phyloP scores from a whole-genome alignment of 768 basidiomycete genomes.

The Serendipita vermifera region DNA sequence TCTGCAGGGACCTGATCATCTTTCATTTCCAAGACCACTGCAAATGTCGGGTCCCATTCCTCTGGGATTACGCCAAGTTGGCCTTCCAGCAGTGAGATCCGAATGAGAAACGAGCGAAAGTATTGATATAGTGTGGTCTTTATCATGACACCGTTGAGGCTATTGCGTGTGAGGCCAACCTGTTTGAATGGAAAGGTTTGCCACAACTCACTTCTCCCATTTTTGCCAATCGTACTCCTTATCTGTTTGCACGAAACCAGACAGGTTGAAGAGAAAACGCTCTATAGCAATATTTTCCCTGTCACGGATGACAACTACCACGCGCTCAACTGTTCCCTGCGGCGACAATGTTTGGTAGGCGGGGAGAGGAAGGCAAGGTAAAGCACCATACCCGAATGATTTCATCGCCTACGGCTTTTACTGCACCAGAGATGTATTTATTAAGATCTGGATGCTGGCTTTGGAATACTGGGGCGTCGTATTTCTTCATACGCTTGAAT shows the following conservation, averaged over 20 bases:
- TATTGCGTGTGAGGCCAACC: conserved; percentile 19
- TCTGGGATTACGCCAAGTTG: conserved; percentile 48
- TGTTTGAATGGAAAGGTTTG: background rate
- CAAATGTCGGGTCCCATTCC: conserved; percentile 52
- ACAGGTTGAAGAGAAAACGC: conserved; percentile 58
- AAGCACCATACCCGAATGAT: conserved; percentile 39
- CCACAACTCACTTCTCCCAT: background rate
- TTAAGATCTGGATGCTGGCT: conserved; percentile 81
- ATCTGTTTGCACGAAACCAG: conserved; percentile 11
- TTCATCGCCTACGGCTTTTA: conserved; percentile 72
- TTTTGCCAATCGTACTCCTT: conserved; percentile 5
- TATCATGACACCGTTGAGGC: conserved; percentile 61
- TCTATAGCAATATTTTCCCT: conserved; percentile 72
- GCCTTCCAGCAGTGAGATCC: conserved; percentile 63
- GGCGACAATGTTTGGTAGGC: background rate
- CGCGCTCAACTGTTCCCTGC: conserved; percentile 67
- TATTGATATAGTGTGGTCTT: conserved; percentile 51
- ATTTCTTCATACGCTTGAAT: conserved; percentile 79
- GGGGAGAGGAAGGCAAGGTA: background rate
- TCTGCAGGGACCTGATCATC: conserved; percentile 48
- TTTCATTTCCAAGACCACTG: conserved; percentile 67
- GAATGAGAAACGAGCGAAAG: conserved; percentile 72
- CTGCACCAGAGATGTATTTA: conserved; percentile 78
- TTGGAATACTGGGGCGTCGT: conserved; percentile 82
- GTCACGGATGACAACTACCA: conserved; percentile 75